Evolutionary conservation across 306 rosid species (phyloP), one percentile per base, ranked within the genome.

Genomic region (Purshia tridentata): DNA sequence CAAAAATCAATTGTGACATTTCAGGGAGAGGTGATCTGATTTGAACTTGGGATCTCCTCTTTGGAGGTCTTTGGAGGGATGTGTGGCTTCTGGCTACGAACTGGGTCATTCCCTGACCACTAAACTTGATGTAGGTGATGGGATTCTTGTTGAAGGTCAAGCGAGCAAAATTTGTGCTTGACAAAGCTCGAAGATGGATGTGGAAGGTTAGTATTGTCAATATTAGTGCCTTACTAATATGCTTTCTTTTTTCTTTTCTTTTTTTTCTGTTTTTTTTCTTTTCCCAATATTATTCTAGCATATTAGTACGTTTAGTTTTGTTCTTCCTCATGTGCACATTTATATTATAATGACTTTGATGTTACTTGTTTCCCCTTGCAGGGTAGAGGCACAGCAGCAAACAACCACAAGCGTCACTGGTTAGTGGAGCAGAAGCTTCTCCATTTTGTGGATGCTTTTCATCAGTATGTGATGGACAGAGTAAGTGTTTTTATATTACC

Each of bases 401-500:
- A 83, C 75, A 80, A 77, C 76, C 72, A 81, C 81, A 94, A 94
- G 77, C 90, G 69, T 72, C 96, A 91, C 77, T 91, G 97, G 98
- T 78, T 91, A 82, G 86, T 94, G 86, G 97, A 91, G 83, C 97
- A 94, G 84, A 94, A 94, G 85, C 97, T 94, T 59, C 98, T 94
- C 77, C 97, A 94, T 84, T 89, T 94, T 78, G 98, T 94, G 74
- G 98, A 94, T 83, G 98, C 98, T 58, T 94, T 94, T 88, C 97
- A 91, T 81, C 97, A 89, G 84, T 94, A 91, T 79, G 98, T 94
- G 80, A 94, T 94, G 98, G 98, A 94, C 74, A 88, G 95, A 76
- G 98, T 94, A 84, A 73, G 88, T 42, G 6, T 54, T 75, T 46
- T 61, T 52, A 29, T 29, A 18, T 20, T 61, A 37, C 19, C 20